A percentile compares a stretch with the other conserved stretches of the same genome.
These are phyloP conservation scores for Agrocybe praecox DNA, from an alignment of 768 basidiomycete species.

Conservation along the genomic window DNA sequence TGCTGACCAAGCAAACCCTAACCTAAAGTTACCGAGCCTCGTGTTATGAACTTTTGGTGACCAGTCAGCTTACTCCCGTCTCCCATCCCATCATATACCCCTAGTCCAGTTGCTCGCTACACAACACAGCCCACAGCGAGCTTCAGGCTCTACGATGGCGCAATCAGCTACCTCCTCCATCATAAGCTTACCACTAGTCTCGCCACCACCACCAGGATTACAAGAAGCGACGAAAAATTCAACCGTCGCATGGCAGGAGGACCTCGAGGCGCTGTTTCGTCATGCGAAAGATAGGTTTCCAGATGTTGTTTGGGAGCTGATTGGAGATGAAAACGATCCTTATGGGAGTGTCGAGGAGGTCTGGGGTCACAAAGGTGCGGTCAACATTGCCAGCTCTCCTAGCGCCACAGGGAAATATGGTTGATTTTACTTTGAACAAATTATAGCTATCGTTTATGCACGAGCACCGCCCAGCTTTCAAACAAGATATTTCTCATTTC, in stretches of 20 bases:
- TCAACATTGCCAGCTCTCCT: not conserved
- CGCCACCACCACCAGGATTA: slow-evolving; percentile 48
- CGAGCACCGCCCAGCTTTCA: slow-evolving; percentile 93
- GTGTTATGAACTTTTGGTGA: not conserved
- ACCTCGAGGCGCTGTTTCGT: slow-evolving; percentile 76
- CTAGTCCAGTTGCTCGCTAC: not conserved
- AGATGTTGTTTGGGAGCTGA: slow-evolving; percentile 94
- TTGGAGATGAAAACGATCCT: slow-evolving; percentile 45
- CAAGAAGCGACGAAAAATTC: slow-evolving; percentile 71
- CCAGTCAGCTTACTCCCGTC: not conserved
- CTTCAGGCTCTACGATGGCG: not conserved
- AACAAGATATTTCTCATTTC: slow-evolving; percentile 80
- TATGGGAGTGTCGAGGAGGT: slow-evolving; percentile 60
- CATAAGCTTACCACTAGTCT: not conserved
- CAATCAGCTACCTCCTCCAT: not conserved
- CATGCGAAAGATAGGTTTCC: slow-evolving; percentile 90
- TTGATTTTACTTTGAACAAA: not conserved
- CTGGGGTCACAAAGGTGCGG: slow-evolving; percentile 94
- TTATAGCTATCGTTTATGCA: slow-evolving; percentile 87
- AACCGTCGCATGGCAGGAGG: slow-evolving; percentile 75
- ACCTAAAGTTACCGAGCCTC: not conserved
- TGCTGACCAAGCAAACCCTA: slow-evolving; percentile 2
- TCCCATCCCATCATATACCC: not conserved
- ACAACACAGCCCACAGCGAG: not conserved
- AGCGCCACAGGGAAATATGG: not conserved